phyloP scores from a whole-genome alignment of 2,329 filamentous ascomycete species.

The Pseudogymnoascus sp. region DNA sequence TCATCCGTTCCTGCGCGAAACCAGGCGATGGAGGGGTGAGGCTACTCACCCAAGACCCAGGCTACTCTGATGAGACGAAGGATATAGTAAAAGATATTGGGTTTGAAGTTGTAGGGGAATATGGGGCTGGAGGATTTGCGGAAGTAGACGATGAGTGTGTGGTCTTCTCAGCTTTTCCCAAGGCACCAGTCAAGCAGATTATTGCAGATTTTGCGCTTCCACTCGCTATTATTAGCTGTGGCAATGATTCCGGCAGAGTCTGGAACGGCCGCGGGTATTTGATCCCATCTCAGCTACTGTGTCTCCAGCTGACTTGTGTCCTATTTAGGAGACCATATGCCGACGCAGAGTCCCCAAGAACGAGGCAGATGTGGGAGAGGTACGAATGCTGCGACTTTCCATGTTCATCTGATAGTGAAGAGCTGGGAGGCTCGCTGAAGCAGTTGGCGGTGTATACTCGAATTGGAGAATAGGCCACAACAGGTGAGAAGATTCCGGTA shows the following conservation, averaged over 20 bases:
- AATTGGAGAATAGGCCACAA: background rate
- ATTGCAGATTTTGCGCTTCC: conserved; percentile 34
- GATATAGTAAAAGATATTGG: conserved; percentile 19
- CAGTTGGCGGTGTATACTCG: background rate
- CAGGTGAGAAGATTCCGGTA: background rate
- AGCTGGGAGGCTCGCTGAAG: conserved; percentile 11
- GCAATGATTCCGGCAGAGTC: background rate
- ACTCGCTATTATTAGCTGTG: conserved; percentile 11
- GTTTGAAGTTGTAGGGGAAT: conserved; percentile 23
- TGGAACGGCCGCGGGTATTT: conserved; percentile 9
- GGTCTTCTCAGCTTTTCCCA: conserved; percentile 31
- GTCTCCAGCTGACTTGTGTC: conserved; percentile 14
- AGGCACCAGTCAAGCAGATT: conserved; percentile 32
- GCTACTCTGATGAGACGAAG: conserved; percentile 18
- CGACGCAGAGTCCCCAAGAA: conserved; percentile 22
- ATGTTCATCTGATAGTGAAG: conserved; percentile 11
- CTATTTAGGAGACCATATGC: conserved; percentile 16
- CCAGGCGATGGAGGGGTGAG: conserved; percentile 7
- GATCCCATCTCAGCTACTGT: conserved; percentile 3
- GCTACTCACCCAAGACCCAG: conserved; percentile 25
- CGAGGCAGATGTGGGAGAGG: conserved; percentile 22
- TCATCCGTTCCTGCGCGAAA: conserved; percentile 13
- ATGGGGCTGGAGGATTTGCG: conserved; percentile 30
- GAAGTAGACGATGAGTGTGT: conserved; percentile 32
- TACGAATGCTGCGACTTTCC: conserved; percentile 17